Evolutionary conservation across 805 yeast species (phyloP).

Genomic region (Cyberlindnera americana): DNA sequence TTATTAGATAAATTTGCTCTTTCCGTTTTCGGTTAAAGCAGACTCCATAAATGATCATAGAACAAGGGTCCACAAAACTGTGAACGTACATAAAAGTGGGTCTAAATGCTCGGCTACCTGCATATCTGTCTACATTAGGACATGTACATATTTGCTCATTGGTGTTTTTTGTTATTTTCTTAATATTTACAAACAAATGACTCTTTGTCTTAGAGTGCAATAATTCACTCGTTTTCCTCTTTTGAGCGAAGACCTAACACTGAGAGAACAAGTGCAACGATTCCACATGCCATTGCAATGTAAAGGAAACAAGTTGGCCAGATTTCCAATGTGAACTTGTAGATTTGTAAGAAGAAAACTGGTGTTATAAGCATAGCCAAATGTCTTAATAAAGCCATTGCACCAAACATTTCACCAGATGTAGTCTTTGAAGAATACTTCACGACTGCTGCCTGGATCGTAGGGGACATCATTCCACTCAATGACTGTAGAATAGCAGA

Average conservation of each 20-base stretch:
- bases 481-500: slow-evolving; percentile 19
- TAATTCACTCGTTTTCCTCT: background rate
- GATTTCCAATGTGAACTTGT: slow-evolving; percentile 13
- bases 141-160: no score
- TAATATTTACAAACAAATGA: no score
- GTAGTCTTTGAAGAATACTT: slow-evolving; percentile 19
- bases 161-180: no score
- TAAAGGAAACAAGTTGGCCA: background rate
- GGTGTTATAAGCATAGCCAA: slow-evolving; percentile 20
- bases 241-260: background rate
- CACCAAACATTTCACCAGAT: slow-evolving; percentile 25
- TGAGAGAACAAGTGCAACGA: background rate
- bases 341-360: slow-evolving; percentile 17
- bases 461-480: slow-evolving; percentile 22
- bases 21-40: no score
- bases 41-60: no score
- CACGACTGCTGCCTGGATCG: slow-evolving; percentile 18
- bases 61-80: no score
- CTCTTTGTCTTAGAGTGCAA: no score
- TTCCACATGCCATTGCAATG: slow-evolving; percentile 1
- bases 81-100: no score
- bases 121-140: no score
- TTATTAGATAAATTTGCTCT: no score
- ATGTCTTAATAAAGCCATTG: slow-evolving; percentile 22
- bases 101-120: no score